Evolutionary conservation across 768 basidiomycete genomes (phyloP), one percentile per base, ranked within the genome.

Genomic region (Gyrodon lividus): DNA sequence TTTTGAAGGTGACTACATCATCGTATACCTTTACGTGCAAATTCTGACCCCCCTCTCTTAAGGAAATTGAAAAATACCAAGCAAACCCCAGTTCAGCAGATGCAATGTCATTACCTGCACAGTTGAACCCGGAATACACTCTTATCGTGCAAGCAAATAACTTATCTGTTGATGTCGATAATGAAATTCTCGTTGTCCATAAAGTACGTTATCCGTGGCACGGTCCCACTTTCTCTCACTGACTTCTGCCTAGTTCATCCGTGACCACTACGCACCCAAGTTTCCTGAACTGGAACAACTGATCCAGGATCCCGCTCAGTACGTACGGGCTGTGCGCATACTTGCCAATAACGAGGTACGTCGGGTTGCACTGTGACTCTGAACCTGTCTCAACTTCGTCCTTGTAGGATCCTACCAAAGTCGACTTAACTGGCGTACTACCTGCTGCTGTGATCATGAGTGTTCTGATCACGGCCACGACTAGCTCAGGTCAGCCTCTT

Each of bases 111-210:
- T 74, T 87, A 30, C 87, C 87, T 20, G 86, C 90, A 2, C 89
- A 92, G 65, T 78, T 93, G 54, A 95, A 96, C 65, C 91, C 93
- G 1, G 97, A 99, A 70, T 99, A 99, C 73, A 84, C 87, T 55
- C 77, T 98, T 54, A 98, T 98, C 61, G 97, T 99, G 5, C 86
- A 93, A 60, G 92, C 97, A 22, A 99, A 99, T 75, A 99, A 99
- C 70, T 75, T 98, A 51, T 92, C 94, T 2, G 97, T 99, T 38
- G 97, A 99, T 62, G 86, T 98, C 5, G 97, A 99, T 72, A 99
- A 99, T 61, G 97, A 99, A 70, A 92, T 98, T 48, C 77, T 99
- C 31, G 78, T 99, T 28, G 95, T 99, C 0, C 92, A 99, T 74
- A 99, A 99, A 79, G 93, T 81, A 60, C 56, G 71, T 64, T 13